Percentiles rank a stretch among this genome's conserved stretches.
These are phyloP conservation scores for Entomortierella lignicola DNA, from an alignment of 192 early-diverging fungal genomes.

Conservation along the genomic window DNA sequence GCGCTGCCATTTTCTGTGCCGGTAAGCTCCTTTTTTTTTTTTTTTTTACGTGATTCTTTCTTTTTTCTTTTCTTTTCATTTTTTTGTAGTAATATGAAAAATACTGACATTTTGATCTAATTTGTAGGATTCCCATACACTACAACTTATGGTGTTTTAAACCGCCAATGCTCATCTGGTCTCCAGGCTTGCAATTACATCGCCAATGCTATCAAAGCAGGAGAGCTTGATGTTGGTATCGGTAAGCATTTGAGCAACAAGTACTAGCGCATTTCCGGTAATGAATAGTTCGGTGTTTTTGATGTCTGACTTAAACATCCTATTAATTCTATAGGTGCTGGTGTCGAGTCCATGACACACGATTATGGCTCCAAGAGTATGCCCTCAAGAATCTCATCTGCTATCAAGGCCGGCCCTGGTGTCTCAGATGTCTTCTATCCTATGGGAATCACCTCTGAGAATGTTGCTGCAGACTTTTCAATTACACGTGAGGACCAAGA, in stretches of 20 bases:
- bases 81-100: no score
- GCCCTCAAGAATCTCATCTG: conserved; percentile 76
- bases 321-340: conserved; percentile 65
- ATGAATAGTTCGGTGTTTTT: no score
- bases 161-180: conserved; percentile 95
- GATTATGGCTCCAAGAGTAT: conserved; percentile 85
- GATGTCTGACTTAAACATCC: not conserved
- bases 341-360: conserved; percentile 94
- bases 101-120: not conserved
- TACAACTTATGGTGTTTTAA: conserved; percentile 84
- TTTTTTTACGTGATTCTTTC: not conserved
- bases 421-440: conserved; percentile 84
- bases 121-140: conserved; percentile 77
- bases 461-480: conserved; percentile 88
- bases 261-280: no score
- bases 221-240: conserved; percentile 92
- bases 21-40: not conserved
- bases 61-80: not conserved
- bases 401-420: conserved; percentile 70
- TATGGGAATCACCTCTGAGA: conserved; percentile 95
- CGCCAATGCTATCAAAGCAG: conserved; percentile 88
- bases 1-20: not conserved
- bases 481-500: conserved; percentile 88
- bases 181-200: conserved; percentile 90
- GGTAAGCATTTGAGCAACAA: no score